Evolutionary conservation across 2,329 filamentous ascomycete genomes (phyloP), one percentile per base, ranked within the genome.

Genomic region (Alternaria arbusti): DNA sequence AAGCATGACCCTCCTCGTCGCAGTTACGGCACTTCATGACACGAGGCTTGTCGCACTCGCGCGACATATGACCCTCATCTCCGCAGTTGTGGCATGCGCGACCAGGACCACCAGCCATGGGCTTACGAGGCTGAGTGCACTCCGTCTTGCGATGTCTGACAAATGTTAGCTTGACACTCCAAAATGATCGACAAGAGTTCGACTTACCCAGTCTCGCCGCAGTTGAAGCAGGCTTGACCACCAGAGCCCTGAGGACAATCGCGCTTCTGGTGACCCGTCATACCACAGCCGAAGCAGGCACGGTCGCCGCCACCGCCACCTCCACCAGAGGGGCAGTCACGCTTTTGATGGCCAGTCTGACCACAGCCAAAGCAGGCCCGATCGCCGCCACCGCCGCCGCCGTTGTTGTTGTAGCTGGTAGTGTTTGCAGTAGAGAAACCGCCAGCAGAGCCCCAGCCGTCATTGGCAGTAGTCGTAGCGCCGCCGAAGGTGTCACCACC

Each of bases 11-110:
- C 56, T 88, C 86, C 44, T 86, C 78, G 20, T 88, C 88, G 68
- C 90, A 91, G 79, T 91, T 91, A 71, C 84, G 81, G 78, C 85
- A 87, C 68, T 76, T 78, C n/a, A 77, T 69, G 15, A 76, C 71
- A 2, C 67, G 68, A 20, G 72, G 71, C 44, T 79, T 69, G 26
- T 71, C 50, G 50, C 78, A 79, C 0, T 72, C 69, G 3, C 63
- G 66, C 13, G 69, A 72, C 30, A 73, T 68, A 46, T 79, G 77
- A 5, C 74, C 77, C 1, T 59, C 60, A 22, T 74, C 49, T 8
- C 69, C 65, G 57, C 78, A 80, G 62, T 75, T 76, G 65, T 69
- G 67, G 56, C 74, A 76, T 5, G 69, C 43, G 40, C 68, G 67
- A 20, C 68, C 69, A 36, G 68, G 63, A 11, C 68, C 69, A 47